Conservation (phyloP, 2,329 filamentous ascomycete genomes). For the Hypoxylon rubiginosum region DNA sequence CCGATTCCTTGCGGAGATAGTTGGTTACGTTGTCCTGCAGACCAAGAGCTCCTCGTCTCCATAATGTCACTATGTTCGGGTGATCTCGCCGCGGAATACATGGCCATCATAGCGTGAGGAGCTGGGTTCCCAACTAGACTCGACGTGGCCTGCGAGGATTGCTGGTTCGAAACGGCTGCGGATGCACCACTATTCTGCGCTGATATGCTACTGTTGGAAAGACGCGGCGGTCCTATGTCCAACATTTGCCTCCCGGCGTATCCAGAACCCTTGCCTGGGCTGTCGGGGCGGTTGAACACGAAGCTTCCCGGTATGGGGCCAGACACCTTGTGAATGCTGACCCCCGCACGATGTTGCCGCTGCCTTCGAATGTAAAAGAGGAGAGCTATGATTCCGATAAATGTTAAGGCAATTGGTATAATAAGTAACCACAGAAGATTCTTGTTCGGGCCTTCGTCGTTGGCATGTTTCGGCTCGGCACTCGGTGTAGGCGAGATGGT, state of each 20-base stretch:
- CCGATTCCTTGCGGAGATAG: constrained; percentile 13
- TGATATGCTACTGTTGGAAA: constrained; percentile 9
- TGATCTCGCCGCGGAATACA: constrained; percentile 36
- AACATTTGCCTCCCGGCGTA: constrained; percentile 40
- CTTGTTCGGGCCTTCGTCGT: constrained; percentile 34
- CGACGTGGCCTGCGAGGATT: constrained; percentile 26
- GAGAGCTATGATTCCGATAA: constrained; percentile 39
- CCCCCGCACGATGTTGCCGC: constrained; percentile 38
- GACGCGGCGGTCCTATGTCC: constrained; percentile 37
- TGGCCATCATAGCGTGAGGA: constrained; percentile 45
- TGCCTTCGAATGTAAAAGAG: constrained; percentile 47
- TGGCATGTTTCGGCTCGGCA: constrained; percentile 23
- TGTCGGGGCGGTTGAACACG: constrained; percentile 40
- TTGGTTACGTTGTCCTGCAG: constrained; percentile 33
- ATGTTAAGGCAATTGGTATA: constrained; percentile 43
- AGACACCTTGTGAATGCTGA: constrained; percentile 46
- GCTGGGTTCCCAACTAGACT: constrained; percentile 27
- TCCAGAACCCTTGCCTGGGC: constrained; percentile 31
- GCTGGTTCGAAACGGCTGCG: constrained; percentile 32
- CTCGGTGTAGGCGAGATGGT: constrained; percentile 31
- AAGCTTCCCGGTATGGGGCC: constrained; percentile 50
- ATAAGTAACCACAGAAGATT: constrained; percentile 50
- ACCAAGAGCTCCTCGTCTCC: constrained; percentile 40
- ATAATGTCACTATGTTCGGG: constrained; percentile 30
- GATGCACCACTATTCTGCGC: constrained; percentile 19